Evolutionary conservation across 2,329 filamentous ascomycete genomes (phyloP).

Genomic region (Penicillium oxalicum): DNA sequence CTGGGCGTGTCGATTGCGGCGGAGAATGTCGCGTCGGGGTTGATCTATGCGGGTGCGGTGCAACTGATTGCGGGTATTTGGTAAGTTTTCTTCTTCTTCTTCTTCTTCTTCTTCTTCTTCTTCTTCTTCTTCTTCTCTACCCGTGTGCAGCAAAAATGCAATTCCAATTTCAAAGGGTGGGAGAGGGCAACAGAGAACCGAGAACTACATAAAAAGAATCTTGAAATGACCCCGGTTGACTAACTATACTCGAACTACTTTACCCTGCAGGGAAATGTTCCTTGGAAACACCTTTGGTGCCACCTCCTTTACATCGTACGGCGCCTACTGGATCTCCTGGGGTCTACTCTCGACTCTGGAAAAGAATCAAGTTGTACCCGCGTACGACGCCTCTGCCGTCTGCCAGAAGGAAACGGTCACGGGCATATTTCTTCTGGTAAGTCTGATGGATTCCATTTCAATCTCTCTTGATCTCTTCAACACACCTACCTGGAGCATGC

Average conservation of each 20-base stretch:
- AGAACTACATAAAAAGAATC: no score
- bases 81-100: slow-evolving; percentile 10
- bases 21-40: slow-evolving; percentile 10
- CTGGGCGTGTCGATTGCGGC: slow-evolving; percentile 5
- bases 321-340: slow-evolving; percentile 18
- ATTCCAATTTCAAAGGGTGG: no score
- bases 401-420: slow-evolving; percentile 12
- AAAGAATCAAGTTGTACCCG: background rate
- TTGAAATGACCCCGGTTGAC: background rate
- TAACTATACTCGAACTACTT: background rate
- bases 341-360: slow-evolving; percentile 13
- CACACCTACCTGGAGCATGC: no score
- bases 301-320: slow-evolving; percentile 18
- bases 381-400: background rate
- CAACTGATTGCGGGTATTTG: slow-evolving; percentile 19
- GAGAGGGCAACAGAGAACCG: no score
- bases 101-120: no score
- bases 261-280: slow-evolving; percentile 14
- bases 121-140: no score
- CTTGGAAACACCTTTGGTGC: slow-evolving; percentile 19
- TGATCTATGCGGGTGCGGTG: slow-evolving; percentile 14
- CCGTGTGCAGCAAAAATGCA: no score
- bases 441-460: background rate
- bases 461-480: no score
- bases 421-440: slow-evolving; percentile 17